Percentiles rank a stretch among this genome's conserved stretches.
Evolutionary conservation across 176 grass and related monocot species (phyloP).

Genomic region (Aegilops longissima): DNA sequence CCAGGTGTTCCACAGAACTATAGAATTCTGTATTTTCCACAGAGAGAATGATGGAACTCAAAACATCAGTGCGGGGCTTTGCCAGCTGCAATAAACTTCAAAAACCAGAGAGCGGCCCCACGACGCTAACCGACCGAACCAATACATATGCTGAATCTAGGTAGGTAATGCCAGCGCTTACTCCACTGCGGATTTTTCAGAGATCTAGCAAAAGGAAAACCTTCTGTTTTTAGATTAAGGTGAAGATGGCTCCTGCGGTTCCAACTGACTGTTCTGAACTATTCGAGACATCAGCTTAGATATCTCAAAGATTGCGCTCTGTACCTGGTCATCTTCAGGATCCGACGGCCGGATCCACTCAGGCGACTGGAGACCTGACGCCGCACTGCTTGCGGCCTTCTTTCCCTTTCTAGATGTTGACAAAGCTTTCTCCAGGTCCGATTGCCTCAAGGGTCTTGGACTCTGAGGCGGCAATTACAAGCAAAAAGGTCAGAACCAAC

Average conservation of each 20-base stretch:
- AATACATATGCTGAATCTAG: constrained; percentile 29
- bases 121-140: constrained; percentile 16
- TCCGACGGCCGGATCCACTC: constrained; percentile 61
- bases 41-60: neutral
- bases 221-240: constrained; percentile 48
- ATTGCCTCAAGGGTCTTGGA: constrained; percentile 67
- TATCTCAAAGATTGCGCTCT: constrained; percentile 88
- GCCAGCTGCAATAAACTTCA: constrained; percentile 47
- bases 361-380: constrained; percentile 40
- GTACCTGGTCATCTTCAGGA: constrained; percentile 79
- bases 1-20: constrained; percentile 11
- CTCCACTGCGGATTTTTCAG: constrained; percentile 47
- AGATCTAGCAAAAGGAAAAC: constrained; percentile 55
- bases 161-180: constrained; percentile 38
- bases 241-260: constrained; percentile 66
- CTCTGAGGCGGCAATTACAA: constrained; percentile 46
- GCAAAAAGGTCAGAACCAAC: constrained; percentile 4
- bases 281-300: constrained; percentile 95
- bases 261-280: constrained; percentile 76
- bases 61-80: constrained; percentile 38
- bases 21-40: neutral
- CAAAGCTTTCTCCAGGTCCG: constrained; percentile 75
- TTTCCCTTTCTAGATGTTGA: constrained; percentile 75
- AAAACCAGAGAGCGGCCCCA: constrained; percentile 35
- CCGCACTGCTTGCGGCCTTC: constrained; percentile 28